Evolutionary conservation across 2,329 filamentous ascomycete genomes (phyloP), one percentile per base, ranked within the genome.

Genomic region (Exophiala sp.): DNA sequence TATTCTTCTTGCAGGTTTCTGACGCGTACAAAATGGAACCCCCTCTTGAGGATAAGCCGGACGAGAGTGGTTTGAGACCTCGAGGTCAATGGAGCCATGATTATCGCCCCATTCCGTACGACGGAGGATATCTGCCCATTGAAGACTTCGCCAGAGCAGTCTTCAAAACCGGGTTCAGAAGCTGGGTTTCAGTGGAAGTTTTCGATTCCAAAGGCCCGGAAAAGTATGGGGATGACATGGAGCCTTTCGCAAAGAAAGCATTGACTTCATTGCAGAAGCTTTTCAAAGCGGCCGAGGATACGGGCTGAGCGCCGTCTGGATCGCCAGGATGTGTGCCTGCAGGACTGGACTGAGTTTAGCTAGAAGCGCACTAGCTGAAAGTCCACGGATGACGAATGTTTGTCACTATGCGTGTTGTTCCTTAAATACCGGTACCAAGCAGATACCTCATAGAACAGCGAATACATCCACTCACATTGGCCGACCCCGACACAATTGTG

Each of bases 1-100:
- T 90, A 32, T 89, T 79, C 62, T 69, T 89, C 0, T 64, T 90
- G 2, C 86, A 90, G 63, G 82, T 90, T 46, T 84, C 79, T 2
- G 86, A 91, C 63, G 86, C 81, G 0, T 89, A 88, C 63, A 80
- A 75, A 58, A 74, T 80, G 30, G 68, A 72, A 0, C 67, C 72
- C 2, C 81, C 83, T 0, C 62, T 89, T 3, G 65, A 72, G 18
- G 68, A 72, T 2, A 65, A 76, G 38, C 60, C 64, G 0, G 72
- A 78, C 27, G 68, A 76, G 19, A 66, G 70, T 4, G 82, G 81
- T 0, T 59, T 82, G 37, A 66, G 81, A 23, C 80, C 85, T 0
- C 70, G 82, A 27, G 82, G 76, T 0, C 70, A 76, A 24, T 90
- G 86, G 86, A 88, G 83, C 60, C 80, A 85, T 65, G 80, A 82